Evolutionary conservation across 2,329 filamentous ascomycete genomes (phyloP).

Genomic region (Epichloe typhina): DNA sequence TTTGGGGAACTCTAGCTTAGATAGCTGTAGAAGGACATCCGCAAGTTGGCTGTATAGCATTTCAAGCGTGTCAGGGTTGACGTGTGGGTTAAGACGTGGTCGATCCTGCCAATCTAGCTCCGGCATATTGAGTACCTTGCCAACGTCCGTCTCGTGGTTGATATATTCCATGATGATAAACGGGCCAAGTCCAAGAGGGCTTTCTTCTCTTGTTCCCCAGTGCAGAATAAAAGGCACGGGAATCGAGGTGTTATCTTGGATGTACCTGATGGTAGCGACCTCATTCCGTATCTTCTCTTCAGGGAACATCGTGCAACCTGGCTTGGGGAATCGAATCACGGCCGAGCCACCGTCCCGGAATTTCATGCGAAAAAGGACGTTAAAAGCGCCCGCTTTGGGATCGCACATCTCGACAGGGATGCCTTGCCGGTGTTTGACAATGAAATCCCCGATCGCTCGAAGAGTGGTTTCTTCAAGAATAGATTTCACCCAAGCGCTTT

Average conservation of each 20-base stretch:
- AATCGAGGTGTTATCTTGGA: constrained; percentile 6
- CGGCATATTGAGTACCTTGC: too few species aligned
- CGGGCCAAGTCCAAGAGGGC: constrained; percentile 5
- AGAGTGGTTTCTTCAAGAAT: too few species aligned
- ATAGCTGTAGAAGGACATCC: constrained; percentile 3
- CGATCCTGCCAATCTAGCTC: too few species aligned
- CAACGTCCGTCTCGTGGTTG: constrained; percentile 1
- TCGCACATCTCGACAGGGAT: constrained; percentile 1
- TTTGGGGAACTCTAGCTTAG: not conserved
- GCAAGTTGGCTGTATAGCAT: constrained; percentile 1
- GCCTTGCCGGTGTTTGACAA: constrained; percentile 3
- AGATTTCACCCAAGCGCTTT: too few species aligned
- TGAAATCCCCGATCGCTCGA: not conserved
- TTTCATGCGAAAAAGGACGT: constrained; percentile 6
- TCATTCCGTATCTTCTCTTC: constrained; percentile 8
- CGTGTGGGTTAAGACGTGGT: too few species aligned
- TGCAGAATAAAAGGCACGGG: constrained; percentile 7
- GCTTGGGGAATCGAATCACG: constrained; percentile 5
- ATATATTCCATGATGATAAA: constrained; percentile 9
- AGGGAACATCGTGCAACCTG: constrained; percentile 6
- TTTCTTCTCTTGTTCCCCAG: constrained; percentile 6
- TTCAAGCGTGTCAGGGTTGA: not conserved
- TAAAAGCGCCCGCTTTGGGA: constrained; percentile 3
- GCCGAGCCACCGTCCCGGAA: constrained; percentile 3
- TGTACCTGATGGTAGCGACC: constrained; percentile 6